phyloP scores from a whole-genome alignment of 1,284 basidiomycete species.

The Apiotrichum veenhuisii region DNA sequence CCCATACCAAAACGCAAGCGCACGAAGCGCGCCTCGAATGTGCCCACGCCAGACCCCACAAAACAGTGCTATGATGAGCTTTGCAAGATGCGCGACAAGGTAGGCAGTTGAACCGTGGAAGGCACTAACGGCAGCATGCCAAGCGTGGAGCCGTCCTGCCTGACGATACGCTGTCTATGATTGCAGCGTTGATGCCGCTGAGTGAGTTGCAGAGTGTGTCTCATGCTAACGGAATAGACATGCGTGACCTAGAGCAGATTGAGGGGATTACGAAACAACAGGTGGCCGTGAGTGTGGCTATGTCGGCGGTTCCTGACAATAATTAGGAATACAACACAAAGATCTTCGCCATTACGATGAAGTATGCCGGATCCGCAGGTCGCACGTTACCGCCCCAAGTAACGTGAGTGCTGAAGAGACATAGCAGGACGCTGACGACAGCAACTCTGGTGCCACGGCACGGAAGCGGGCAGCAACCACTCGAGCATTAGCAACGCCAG shows the following conservation, averaged over 20 bases:
- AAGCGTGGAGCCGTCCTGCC: conserved; percentile 21
- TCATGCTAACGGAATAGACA: conserved; percentile 12
- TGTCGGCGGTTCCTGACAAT: background rate
- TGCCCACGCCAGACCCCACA: background rate
- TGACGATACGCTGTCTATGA: conserved; percentile 36
- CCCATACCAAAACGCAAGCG: conserved; percentile 39
- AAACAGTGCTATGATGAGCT: conserved; percentile 10
- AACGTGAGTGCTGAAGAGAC: no score
- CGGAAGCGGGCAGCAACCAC: no score
- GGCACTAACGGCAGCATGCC: conserved; percentile 5
- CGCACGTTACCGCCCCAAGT: no score
- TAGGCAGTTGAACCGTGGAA: background rate
- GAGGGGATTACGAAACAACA: conserved; percentile 29
- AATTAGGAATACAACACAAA: conserved; percentile 17
- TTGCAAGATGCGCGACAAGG: conserved; percentile 7
- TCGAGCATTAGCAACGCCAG: no score
- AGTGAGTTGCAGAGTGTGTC: conserved; percentile 25
- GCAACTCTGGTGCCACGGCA: no score
- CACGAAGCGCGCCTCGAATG: background rate
- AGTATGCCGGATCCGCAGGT: background rate
- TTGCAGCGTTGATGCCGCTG: conserved; percentile 40
- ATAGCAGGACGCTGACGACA: no score
- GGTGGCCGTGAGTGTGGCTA: conserved; percentile 8
- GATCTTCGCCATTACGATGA: conserved; percentile 22
- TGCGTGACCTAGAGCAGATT: conserved; percentile 21